Base-by-base conservation (phyloP, 805 yeast species). In the Ogataea thermomethanolica region DNA sequence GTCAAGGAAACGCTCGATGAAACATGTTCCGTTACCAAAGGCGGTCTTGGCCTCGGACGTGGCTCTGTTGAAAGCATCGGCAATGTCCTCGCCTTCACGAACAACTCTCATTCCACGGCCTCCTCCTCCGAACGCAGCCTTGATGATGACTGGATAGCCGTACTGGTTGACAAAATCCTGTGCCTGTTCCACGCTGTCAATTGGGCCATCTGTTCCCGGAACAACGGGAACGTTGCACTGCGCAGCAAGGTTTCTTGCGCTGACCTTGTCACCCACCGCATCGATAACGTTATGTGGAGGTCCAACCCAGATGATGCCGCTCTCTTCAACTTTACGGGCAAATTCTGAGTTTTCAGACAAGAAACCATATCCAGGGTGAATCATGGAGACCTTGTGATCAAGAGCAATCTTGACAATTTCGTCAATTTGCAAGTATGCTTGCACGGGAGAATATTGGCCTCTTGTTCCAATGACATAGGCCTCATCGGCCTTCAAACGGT, bases 61-160 rank as follows among this genome's bases (percentile, higher is more conserved):
- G 25, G 98, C 98, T 68, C 99, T 83, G 57, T 74, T 69, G 71
- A 93, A 91, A 26, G 98, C 97, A 62, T 91, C 97, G 33, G 62
- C 82, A 44, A 91, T 78, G 64, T 82, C 87, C 55, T 93, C 99
- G 56, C 96, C 97, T 66, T 91, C 96, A 59, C 95, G 76, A 32
- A 91, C 99, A 37, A 91, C 99, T 71, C 99, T 82, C 98, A 91
- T 93, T 77, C 99, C 99, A 70, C 98, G 81, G 61, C 99, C 99
- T 74, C 99, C 99, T 70, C 99, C 99, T 64, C 99, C 99, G 60
- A 85, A 93, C 27, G 99, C 99, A 33, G 99, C 99, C 69, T 91
- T 91, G 69, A 91, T 89, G 67, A 91, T 91, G 35, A 93, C 98
- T 7, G 99, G 99, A 69, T 65, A 90, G 24, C 99, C 99, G 65